phyloP scores from a whole-genome alignment of 116 monocot species.

The Iris pallida region DNA sequence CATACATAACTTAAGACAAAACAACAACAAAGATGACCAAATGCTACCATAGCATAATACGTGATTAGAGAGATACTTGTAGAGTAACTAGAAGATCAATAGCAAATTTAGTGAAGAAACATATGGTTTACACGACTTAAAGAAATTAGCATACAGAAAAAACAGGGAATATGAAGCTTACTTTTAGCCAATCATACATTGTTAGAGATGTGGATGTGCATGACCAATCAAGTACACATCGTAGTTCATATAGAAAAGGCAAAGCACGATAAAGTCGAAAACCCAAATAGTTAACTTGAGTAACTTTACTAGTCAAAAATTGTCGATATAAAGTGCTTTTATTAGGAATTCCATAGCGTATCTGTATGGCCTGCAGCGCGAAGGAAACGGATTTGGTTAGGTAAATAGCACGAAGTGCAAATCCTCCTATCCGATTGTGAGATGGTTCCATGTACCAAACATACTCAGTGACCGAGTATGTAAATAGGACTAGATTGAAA shows the following conservation, averaged over 20 bases:
- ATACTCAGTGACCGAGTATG: conserved; percentile 88
- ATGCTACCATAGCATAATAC: too few relatives aligned
- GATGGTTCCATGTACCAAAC: conserved; percentile 78
- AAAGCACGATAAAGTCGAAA: conserved; percentile 89
- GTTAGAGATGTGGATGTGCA: conserved; percentile 92
- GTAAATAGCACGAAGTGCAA: conserved; percentile 94
- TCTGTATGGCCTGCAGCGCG: conserved; percentile 79
- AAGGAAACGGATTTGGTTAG: conserved; percentile 87
- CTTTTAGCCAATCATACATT: conserved; percentile 99
- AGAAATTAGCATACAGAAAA: background rate
- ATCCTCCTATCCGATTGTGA: conserved; percentile 54
- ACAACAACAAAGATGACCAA: too few relatives aligned
- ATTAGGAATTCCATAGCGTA: conserved; percentile 87
- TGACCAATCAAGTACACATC: conserved; percentile 98
- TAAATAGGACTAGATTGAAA: conserved; percentile 86
- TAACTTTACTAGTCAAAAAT: conserved; percentile 83
- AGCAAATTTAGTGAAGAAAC: too few relatives aligned
- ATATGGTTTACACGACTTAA: too few relatives aligned
- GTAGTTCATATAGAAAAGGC: conserved; percentile 93
- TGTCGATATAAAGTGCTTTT: conserved; percentile 87
- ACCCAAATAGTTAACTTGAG: conserved; percentile 83
- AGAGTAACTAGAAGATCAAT: too few relatives aligned
- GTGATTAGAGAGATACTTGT: too few relatives aligned
- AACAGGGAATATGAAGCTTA: conserved; percentile 16
- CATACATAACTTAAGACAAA: too few relatives aligned